Evolutionary conservation across 1,284 basidiomycete genomes (phyloP).

Genomic region (Xerocomus amazonicus): DNA sequence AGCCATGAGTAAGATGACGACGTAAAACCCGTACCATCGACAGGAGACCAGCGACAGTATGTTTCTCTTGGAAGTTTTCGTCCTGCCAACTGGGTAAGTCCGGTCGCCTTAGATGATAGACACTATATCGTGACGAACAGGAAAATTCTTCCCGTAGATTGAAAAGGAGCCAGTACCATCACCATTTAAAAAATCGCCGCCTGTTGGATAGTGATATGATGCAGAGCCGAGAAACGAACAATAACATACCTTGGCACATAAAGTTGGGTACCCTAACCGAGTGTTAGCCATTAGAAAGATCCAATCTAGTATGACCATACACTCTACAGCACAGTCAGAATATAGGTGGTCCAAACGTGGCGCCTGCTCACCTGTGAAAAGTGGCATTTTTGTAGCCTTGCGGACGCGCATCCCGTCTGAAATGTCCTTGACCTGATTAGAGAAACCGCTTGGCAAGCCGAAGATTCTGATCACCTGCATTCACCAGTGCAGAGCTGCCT

Average conservation of each 20-base stretch:
- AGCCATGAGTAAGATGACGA: neutral
- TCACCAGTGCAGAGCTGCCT: conserved; percentile 96
- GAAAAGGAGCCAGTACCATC: conserved; percentile 95
- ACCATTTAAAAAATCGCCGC: conserved; percentile 83
- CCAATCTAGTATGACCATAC: conserved; percentile 43
- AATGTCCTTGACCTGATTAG: conserved; percentile 18
- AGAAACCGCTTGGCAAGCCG: neutral
- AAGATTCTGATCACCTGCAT: conserved; percentile 57
- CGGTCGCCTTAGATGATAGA: neutral
- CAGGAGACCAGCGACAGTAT: conserved; percentile 77
- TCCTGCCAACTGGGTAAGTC: conserved; percentile 50
- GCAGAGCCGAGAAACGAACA: conserved; percentile 1
- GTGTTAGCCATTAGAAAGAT: conserved; percentile 1
- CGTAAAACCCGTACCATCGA: conserved; percentile 64
- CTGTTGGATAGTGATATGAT: conserved; percentile 36
- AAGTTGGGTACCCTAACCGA: conserved; percentile 64
- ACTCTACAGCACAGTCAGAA: conserved; percentile 49
- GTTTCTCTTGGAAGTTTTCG: conserved; percentile 93
- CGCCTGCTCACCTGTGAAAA: conserved; percentile 75
- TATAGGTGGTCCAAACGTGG: neutral
- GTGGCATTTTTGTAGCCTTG: conserved; percentile 87
- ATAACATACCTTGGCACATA: conserved; percentile 74
- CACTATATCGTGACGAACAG: conserved; percentile 42
- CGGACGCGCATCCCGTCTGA: conserved; percentile 78
- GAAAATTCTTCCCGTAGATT: conserved; percentile 93